Percentiles rank a stretch among this genome's conserved stretches.
Evolutionary conservation across 768 basidiomycete species (phyloP).

Genomic region (Termitomyces titanicus): DNA sequence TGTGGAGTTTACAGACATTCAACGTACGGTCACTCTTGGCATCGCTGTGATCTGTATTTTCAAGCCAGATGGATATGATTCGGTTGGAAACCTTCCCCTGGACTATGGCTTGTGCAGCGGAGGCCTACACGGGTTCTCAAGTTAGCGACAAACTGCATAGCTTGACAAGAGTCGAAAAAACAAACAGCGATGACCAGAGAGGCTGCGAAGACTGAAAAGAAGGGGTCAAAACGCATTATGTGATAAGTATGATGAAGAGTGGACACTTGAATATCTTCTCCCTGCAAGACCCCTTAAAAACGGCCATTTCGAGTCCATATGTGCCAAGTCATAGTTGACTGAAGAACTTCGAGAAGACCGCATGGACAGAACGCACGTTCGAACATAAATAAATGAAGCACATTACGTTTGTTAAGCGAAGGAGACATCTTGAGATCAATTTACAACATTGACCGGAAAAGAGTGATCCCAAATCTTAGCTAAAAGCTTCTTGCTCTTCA

Average conservation of each 20-base stretch:
- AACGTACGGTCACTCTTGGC: background rate
- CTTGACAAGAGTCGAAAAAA: no score
- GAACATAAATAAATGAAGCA: background rate
- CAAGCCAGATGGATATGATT: slow-evolving; percentile 3
- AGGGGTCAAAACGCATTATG: background rate
- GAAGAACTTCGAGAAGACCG: background rate
- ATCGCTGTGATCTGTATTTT: background rate
- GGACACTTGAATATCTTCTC: background rate
- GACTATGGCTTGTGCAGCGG: background rate
- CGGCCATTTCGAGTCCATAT: background rate
- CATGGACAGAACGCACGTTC: background rate
- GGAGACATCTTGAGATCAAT: background rate
- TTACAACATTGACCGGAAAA: background rate
- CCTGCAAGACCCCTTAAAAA: background rate
- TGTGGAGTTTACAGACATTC: background rate
- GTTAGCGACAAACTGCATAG: background rate
- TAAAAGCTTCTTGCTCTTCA: background rate
- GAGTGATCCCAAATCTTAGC: background rate
- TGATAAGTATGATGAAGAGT: background rate
- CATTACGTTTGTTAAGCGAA: background rate
- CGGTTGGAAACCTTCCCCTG: background rate
- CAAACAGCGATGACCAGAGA: background rate
- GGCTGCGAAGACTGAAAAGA: background rate
- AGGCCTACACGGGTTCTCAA: background rate
- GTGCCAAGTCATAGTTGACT: background rate